phyloP scores from a whole-genome alignment of 352 stramenopile genomes.

The Thalassiosira hispida region DNA sequence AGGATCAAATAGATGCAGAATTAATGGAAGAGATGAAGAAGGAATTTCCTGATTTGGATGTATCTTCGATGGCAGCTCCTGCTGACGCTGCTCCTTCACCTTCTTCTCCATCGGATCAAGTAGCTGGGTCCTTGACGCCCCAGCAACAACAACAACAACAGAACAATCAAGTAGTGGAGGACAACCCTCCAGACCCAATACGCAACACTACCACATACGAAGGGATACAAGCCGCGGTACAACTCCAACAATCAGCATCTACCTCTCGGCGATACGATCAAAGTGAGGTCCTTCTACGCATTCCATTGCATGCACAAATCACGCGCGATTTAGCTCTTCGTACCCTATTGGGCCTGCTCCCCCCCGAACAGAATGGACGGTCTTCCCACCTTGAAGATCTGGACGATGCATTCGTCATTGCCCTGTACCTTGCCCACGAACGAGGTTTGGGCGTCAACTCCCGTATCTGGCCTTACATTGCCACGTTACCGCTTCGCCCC shows the following conservation, averaged over 20 bases:
- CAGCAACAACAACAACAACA: background rate
- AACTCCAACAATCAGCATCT: constrained; percentile 36
- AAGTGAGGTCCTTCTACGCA: constrained; percentile 74
- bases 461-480: constrained; percentile 77
- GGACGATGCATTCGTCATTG: constrained; percentile 79
- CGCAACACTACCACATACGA: constrained; percentile 34
- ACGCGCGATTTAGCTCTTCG: constrained; percentile 70
- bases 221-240: constrained; percentile 32
- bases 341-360: constrained; percentile 59
- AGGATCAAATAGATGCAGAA: constrained; percentile 33
- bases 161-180: background rate
- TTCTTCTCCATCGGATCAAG: background rate
- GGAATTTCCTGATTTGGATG: constrained; percentile 35
- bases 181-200: constrained; percentile 9
- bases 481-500: constrained; percentile 64
- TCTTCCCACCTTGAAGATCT: constrained; percentile 60
- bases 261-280: constrained; percentile 47
- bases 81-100: background rate
- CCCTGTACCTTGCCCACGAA: constrained; percentile 78
- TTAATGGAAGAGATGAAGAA: constrained; percentile 50
- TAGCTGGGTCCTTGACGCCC: background rate
- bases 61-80: background rate
- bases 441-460: constrained; percentile 62
- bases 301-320: constrained; percentile 80
- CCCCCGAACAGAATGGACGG: constrained; percentile 46